These are phyloP conservation scores for Fusarium pilosicola DNA, from an alignment of 2,329 filamentous ascomycete species.

Conservation along the genomic window DNA sequence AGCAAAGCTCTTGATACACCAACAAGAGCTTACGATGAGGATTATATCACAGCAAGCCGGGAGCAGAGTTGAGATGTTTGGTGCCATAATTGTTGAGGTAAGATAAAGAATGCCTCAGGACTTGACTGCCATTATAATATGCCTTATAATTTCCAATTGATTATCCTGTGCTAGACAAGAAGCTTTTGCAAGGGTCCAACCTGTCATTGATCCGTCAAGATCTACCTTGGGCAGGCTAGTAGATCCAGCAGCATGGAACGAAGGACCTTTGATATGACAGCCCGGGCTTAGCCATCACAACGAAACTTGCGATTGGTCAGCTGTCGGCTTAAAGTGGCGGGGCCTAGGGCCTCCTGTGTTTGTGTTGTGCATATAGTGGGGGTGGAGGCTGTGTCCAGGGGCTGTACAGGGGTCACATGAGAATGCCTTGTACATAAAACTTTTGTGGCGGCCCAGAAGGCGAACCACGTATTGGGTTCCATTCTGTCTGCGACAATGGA, in stretches of 20 bases:
- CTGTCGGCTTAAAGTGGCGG: no score
- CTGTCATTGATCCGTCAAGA: neutral
- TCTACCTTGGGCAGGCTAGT: neutral
- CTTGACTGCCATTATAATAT: neutral
- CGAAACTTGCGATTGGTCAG: neutral
- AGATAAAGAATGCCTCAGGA: neutral
- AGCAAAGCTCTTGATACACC: neutral
- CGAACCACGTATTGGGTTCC: neutral
- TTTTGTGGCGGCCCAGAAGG: neutral
- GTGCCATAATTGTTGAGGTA: neutral
- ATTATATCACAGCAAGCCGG: neutral
- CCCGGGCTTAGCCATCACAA: neutral
- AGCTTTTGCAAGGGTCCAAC: neutral
- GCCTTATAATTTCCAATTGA: neutral
- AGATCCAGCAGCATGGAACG: neutral
- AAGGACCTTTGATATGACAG: neutral
- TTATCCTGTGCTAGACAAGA: neutral
- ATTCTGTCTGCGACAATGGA: neutral
- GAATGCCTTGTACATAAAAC: neutral
- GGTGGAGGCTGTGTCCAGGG: neutral
- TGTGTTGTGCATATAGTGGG: neutral
- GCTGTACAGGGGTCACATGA: neutral
- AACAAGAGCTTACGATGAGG: neutral
- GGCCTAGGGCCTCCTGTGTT: neutral
- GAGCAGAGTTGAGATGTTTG: neutral